These are phyloP conservation scores for Aquanectria penicillioides DNA, from an alignment of 2,329 filamentous ascomycete genomes.

Conservation along the genomic window DNA sequence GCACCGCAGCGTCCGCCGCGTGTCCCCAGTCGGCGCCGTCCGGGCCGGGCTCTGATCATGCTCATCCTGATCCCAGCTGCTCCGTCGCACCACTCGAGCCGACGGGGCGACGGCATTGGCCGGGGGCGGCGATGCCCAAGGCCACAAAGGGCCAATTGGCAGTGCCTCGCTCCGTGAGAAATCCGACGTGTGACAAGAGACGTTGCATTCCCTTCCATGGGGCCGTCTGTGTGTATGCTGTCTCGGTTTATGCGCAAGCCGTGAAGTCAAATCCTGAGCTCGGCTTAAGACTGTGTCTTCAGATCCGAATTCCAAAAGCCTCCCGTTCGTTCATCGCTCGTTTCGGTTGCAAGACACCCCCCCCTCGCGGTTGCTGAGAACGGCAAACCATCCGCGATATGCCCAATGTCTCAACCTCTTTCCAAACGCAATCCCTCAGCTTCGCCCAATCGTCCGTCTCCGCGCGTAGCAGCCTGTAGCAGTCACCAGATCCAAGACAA, in stretches of 20 bases:
- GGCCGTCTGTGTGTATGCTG: not conserved
- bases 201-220: conserved; percentile 22
- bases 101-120: conserved; percentile 18
- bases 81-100: conserved; percentile 13
- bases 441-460: conserved; percentile 21
- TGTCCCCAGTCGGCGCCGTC: conserved; percentile 29
- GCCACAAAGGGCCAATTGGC: conserved; percentile 7
- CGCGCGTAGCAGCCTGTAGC: conserved; percentile 25
- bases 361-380: conserved; percentile 1
- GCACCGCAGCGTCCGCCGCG: conserved; percentile 23
- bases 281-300: conserved; percentile 10
- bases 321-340: not conserved
- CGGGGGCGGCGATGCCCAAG: conserved; percentile 18
- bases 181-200: conserved; percentile 20
- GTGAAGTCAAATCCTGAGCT: conserved; percentile 15
- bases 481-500: conserved; percentile 25
- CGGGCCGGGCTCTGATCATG: conserved; percentile 19
- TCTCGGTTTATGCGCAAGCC: conserved; percentile 6
- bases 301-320: conserved; percentile 3
- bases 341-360: not conserved
- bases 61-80: not conserved
- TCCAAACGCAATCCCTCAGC: not conserved
- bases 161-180: not conserved
- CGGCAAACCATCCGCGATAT: conserved; percentile 2
- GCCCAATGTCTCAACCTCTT: conserved; percentile 13